phyloP scores from a whole-genome alignment of 2,329 filamentous ascomycete genomes.

The Aspergillus ibericus region DNA sequence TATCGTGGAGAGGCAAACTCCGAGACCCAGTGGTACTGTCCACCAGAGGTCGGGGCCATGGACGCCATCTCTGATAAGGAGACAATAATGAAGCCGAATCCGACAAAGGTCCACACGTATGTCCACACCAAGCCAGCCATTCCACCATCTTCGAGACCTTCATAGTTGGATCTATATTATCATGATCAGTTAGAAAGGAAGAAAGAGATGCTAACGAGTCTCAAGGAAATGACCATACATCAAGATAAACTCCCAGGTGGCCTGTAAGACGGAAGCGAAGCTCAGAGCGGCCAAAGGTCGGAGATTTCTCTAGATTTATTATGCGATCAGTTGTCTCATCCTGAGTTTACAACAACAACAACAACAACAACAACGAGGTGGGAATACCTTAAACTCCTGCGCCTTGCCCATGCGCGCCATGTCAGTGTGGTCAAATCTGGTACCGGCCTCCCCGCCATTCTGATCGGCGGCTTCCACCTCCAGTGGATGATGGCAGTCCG shows the following conservation, averaged over 20 bases:
- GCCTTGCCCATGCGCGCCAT: slow-evolving; percentile 35
- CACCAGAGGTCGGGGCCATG: slow-evolving; percentile 57
- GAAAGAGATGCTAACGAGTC: not conserved
- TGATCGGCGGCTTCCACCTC: slow-evolving; percentile 6
- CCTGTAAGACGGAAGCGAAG: slow-evolving; percentile 37
- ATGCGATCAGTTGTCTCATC: not conserved
- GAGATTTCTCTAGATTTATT: slow-evolving; percentile 29
- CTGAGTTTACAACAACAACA: too few relatives aligned
- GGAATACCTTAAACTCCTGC: slow-evolving; percentile 30
- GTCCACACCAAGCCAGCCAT: slow-evolving; percentile 31
- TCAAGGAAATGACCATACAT: slow-evolving; percentile 25
- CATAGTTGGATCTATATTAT: slow-evolving; percentile 19
- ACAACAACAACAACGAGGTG: not conserved
- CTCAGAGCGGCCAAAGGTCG: slow-evolving; percentile 35
- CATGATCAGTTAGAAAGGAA: not conserved
- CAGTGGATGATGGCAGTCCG: slow-evolving; percentile 2
- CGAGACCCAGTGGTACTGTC: slow-evolving; percentile 61
- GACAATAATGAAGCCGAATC: slow-evolving; percentile 62
- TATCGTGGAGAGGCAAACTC: slow-evolving; percentile 52
- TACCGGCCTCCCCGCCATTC: slow-evolving; percentile 8
- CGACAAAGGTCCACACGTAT: slow-evolving; percentile 56
- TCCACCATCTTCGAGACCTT: slow-evolving; percentile 28
- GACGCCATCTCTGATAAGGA: slow-evolving; percentile 64
- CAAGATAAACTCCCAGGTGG: slow-evolving; percentile 38
- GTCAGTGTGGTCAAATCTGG: slow-evolving; percentile 25